Conservation (phyloP, 768 basidiomycete species). For the Dentipellis fragilis region DNA sequence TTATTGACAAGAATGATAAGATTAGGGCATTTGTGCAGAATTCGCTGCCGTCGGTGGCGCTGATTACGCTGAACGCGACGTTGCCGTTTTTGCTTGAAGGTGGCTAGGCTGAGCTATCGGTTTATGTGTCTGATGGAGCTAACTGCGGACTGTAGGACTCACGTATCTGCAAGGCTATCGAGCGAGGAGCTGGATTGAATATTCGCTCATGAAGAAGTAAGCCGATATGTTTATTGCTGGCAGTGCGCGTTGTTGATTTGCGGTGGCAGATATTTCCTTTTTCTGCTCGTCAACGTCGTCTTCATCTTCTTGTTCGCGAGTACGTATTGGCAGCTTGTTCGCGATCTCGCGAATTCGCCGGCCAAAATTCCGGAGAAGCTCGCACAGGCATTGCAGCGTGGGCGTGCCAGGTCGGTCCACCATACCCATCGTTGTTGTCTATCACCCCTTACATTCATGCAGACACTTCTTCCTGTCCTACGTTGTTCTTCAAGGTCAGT, state of each 20-base stretch:
- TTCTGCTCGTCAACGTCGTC: slow-evolving; percentile 85
- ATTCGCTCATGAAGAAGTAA: slow-evolving; percentile 85
- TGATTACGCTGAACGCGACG: slow-evolving; percentile 83
- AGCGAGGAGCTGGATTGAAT: slow-evolving; percentile 89
- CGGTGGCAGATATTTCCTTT: slow-evolving; percentile 74
- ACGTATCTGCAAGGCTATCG: slow-evolving; percentile 88
- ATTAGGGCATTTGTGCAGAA: slow-evolving; percentile 88
- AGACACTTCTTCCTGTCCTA: slow-evolving; percentile 82
- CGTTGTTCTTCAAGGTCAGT: slow-evolving; percentile 69
- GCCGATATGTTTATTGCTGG: slow-evolving; percentile 15
- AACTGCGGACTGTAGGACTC: slow-evolving; percentile 30
- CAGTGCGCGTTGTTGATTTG: slow-evolving; percentile 3
- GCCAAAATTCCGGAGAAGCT: slow-evolving; percentile 92
- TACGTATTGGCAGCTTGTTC: slow-evolving; percentile 86
- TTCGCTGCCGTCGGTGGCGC: slow-evolving; percentile 82
- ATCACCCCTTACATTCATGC: slow-evolving; percentile 2
- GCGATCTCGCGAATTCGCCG: slow-evolving; percentile 87
- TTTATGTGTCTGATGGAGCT: neutral
- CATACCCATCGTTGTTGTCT: slow-evolving; percentile 7
- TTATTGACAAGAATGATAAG: slow-evolving; percentile 76
- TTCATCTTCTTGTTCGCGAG: slow-evolving; percentile 90
- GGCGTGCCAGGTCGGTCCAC: slow-evolving; percentile 47
- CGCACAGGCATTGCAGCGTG: slow-evolving; percentile 72
- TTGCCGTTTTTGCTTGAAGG: slow-evolving; percentile 88
- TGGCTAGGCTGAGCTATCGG: slow-evolving; percentile 17